Percentiles rank a stretch among this genome's conserved stretches.
Evolutionary conservation across 345 rosid genomes (phyloP).

Genomic region (Hypericum androsaemum): DNA sequence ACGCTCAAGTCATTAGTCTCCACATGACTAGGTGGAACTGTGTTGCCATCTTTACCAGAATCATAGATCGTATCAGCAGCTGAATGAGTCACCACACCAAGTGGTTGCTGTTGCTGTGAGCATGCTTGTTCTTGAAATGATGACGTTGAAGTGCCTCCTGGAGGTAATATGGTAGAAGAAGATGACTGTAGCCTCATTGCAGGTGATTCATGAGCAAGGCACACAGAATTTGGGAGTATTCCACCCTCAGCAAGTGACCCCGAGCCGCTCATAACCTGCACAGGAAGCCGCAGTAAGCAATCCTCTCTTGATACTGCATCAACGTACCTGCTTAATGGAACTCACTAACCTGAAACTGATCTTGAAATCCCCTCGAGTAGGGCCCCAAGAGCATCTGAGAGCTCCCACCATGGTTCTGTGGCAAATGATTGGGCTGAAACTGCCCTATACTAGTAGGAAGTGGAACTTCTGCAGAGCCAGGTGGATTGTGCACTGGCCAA

Average conservation of each 20-base stretch:
- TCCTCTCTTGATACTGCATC: slow-evolving; percentile 13
- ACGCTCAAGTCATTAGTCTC: slow-evolving; percentile 26
- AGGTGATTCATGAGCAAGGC: slow-evolving; percentile 17
- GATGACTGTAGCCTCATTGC: slow-evolving; percentile 21
- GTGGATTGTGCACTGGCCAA: too few species aligned
- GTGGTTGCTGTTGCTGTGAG: slow-evolving; percentile 26
- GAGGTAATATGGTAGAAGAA: slow-evolving; percentile 20
- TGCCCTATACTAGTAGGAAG: slow-evolving; percentile 20
- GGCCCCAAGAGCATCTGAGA: slow-evolving; percentile 21
- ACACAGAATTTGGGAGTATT: slow-evolving; percentile 13
- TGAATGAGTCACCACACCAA: slow-evolving; percentile 16
- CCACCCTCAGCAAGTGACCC: slow-evolving; percentile 17
- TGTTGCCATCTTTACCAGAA: slow-evolving; percentile 17
- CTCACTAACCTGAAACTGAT: slow-evolving; percentile 25
- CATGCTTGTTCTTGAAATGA: slow-evolving; percentile 30
- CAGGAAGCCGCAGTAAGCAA: slow-evolving; percentile 10
- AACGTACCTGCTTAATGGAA: slow-evolving; percentile 17
- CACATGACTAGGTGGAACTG: slow-evolving; percentile 22
- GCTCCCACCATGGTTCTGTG: slow-evolving; percentile 22
- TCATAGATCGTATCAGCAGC: slow-evolving; percentile 7
- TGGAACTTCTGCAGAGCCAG: slow-evolving; percentile 3
- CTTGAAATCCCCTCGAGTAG: slow-evolving; percentile 20
- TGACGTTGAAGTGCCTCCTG: slow-evolving; percentile 21
- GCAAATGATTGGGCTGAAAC: slow-evolving; percentile 23
- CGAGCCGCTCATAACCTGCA: slow-evolving; percentile 8